Percentiles rank a stretch among this genome's conserved stretches.
These are phyloP conservation scores for Trichoderma aggressivum DNA, from an alignment of 2,329 filamentous ascomycete genomes.

Conservation along the genomic window DNA sequence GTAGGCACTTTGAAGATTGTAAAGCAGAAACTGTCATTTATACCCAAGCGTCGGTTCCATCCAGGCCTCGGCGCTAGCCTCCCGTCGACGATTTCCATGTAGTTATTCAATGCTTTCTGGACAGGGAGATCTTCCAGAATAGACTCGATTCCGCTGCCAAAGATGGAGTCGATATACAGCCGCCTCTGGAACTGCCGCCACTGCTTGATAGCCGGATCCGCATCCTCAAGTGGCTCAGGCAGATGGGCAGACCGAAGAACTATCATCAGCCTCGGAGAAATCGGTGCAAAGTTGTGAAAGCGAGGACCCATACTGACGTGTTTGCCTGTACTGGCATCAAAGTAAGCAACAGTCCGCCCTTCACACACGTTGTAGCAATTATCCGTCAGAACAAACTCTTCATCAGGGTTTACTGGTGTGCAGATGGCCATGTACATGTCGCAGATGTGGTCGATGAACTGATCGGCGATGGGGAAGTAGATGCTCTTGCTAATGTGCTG, in stretches of 20 bases:
- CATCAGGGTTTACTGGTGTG: not conserved
- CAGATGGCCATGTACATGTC: not conserved
- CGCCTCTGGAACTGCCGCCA: not conserved
- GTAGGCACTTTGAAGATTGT: not conserved
- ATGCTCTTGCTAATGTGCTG: not conserved
- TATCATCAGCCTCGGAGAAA: not conserved
- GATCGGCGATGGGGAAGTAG: not conserved
- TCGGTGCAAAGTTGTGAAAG: not conserved
- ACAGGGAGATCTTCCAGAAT: not conserved
- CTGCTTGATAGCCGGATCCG: not conserved
- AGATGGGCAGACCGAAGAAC: not conserved
- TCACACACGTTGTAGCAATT: not conserved
- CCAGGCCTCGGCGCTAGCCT: not conserved
- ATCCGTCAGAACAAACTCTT: not conserved
- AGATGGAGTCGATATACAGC: not conserved
- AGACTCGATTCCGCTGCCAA: not conserved
- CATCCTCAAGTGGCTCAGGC: not conserved
- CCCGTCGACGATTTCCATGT: not conserved
- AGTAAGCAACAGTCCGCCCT: not conserved
- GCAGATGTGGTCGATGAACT: not conserved
- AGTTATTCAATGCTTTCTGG: not conserved
- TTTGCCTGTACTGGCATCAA: not conserved
- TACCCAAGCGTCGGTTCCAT: not conserved
- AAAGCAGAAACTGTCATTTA: not conserved
- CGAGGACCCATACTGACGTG: not conserved